phyloP scores from a whole-genome alignment of 805 yeast genomes.

The Starmerella sp. region DNA sequence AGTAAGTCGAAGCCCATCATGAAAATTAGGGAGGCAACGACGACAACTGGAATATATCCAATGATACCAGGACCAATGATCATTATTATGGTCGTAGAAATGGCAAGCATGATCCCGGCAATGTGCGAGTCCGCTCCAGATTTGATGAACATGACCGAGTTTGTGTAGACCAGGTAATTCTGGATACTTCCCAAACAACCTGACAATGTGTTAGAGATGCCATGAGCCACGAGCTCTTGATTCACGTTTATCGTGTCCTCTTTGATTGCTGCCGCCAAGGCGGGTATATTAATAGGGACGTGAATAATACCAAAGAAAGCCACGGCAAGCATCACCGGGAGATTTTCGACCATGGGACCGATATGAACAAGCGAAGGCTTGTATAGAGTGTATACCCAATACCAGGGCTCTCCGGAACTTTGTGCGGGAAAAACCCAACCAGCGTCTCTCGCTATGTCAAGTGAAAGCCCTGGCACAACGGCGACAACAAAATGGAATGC shows the following conservation, averaged over 20 bases:
- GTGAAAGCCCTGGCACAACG: conserved; percentile 51
- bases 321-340: conserved; percentile 90
- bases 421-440: conserved; percentile 83
- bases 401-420: conserved; percentile 69
- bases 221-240: conserved; percentile 89
- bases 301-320: conserved; percentile 93
- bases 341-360: conserved; percentile 50
- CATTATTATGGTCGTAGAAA: conserved; percentile 73
- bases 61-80: conserved; percentile 82
- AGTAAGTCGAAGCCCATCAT: conserved; percentile 81
- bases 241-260: conserved; percentile 77
- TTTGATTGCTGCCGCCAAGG: conserved; percentile 80
- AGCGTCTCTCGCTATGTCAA: conserved; percentile 47
- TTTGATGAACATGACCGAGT: conserved; percentile 78
- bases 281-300: conserved; percentile 97
- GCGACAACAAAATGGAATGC: conserved; percentile 59
- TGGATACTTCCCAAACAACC: conserved; percentile 83
- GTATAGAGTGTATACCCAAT: conserved; percentile 64
- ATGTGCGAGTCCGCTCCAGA: conserved; percentile 88
- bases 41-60: conserved; percentile 89
- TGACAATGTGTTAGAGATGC: conserved; percentile 74
- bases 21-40: conserved; percentile 86
- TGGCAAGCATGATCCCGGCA: conserved; percentile 82
- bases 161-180: conserved; percentile 89
- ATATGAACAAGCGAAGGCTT: conserved; percentile 64